Percentiles rank a stretch among this genome's conserved stretches.
Evolutionary conservation across 495 filamentous ascomycete species (phyloP).

Genomic region (Penicillium cinerascens): DNA sequence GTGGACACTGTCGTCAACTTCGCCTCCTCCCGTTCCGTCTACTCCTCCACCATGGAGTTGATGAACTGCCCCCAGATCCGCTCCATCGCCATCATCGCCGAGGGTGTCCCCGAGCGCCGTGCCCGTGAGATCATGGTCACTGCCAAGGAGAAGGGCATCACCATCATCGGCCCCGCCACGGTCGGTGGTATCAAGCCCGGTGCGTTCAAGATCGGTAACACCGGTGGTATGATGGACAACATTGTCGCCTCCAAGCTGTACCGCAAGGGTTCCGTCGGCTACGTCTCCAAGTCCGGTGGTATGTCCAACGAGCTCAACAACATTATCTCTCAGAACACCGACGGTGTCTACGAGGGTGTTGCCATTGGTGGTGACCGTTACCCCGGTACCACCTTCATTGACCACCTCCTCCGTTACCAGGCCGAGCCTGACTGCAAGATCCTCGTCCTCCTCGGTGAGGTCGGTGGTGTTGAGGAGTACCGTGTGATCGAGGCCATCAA

Average conservation of each 20-base stretch:
- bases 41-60: slow-evolving; percentile 95
- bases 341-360: slow-evolving; percentile 98
- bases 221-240: slow-evolving; percentile 99
- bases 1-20: slow-evolving; percentile 99
- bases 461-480: slow-evolving; percentile 99
- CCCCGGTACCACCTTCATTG: slow-evolving; percentile 98
- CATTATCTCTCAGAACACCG: slow-evolving; percentile 91
- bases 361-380: slow-evolving; percentile 99
- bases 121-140: slow-evolving; percentile 95
- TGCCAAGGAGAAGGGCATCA: slow-evolving; percentile 96
- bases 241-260: slow-evolving; percentile 99
- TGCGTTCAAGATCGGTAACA: slow-evolving; percentile 99
- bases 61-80: slow-evolving; percentile 97
- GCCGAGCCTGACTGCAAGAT: slow-evolving; percentile 96
- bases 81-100: slow-evolving; percentile 97
- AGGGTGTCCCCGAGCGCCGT: slow-evolving; percentile 97
- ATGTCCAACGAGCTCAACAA: slow-evolving; percentile 99
- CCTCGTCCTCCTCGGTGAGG: slow-evolving; percentile 91
- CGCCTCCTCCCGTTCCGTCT: slow-evolving; percentile 95
- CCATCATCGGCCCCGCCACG: slow-evolving; percentile 96
- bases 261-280: slow-evolving; percentile 96
- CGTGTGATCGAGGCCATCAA: slow-evolving; percentile 98
- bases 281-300: slow-evolving; percentile 99
- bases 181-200: slow-evolving; percentile 99
- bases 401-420: slow-evolving; percentile 94